These are phyloP conservation scores for Acacia confusa DNA, from an alignment of 306 rosid genomes.

Conservation along the genomic window DNA sequence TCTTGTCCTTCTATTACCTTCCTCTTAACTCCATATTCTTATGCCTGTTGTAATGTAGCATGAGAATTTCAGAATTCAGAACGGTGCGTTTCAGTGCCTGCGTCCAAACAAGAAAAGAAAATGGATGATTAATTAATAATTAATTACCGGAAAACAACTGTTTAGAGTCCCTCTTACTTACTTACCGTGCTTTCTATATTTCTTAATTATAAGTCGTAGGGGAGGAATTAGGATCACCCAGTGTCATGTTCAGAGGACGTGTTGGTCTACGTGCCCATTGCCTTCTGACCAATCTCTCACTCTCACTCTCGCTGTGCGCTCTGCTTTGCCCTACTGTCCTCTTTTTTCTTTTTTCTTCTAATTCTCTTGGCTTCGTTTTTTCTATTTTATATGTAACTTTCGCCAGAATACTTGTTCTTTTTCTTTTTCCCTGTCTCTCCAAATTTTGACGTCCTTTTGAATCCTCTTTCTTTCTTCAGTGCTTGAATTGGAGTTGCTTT, in stretches of 20 bases:
- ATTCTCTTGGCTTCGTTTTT: not conserved
- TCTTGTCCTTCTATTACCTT: not conserved
- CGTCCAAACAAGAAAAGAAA: not conserved
- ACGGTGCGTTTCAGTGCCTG: not conserved
- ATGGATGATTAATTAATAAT: not conserved
- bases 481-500: constrained; percentile 12
- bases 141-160: not conserved
- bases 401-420: not conserved
- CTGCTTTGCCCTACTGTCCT: not conserved
- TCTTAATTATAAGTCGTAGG: not conserved
- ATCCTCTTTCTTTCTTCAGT: constrained; percentile 29
- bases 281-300: not conserved
- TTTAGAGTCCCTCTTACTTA: not conserved
- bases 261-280: not conserved
- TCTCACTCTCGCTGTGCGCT: not conserved
- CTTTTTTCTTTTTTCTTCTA: not conserved
- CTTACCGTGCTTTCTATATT: not conserved
- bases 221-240: not conserved
- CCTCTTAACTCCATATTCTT: not conserved
- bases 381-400: constrained; percentile 24
- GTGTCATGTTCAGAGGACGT: not conserved
- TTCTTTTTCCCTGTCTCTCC: constrained; percentile 13
- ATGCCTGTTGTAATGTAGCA: not conserved
- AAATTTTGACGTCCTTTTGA: constrained; percentile 14
- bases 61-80: not conserved